phyloP scores from a whole-genome alignment of 768 basidiomycete genomes.

The Tricholomella constricta region DNA sequence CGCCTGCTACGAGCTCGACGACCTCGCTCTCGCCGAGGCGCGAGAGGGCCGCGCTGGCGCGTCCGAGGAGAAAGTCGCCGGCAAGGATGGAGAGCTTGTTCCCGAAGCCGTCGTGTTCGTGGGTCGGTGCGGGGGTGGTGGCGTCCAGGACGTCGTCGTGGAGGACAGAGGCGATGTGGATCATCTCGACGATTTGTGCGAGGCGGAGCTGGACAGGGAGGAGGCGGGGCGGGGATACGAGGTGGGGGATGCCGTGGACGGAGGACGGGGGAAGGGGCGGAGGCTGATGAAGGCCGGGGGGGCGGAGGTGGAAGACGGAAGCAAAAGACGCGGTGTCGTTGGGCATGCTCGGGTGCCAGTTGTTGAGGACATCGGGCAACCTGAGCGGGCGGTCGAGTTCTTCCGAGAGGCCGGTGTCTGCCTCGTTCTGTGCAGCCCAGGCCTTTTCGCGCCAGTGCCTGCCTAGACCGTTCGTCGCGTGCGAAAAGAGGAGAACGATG shows the following conservation, averaged over 20 bases:
- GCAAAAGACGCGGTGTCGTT: slow-evolving; percentile 73
- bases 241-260: slow-evolving; percentile 18
- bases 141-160: slow-evolving; percentile 90
- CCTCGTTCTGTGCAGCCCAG: slow-evolving; percentile 62
- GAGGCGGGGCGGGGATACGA: slow-evolving; percentile 42
- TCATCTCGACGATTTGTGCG: slow-evolving; percentile 97
- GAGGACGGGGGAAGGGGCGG: slow-evolving; percentile 30
- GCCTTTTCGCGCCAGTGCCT: slow-evolving; percentile 58
- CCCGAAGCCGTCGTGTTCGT: slow-evolving; percentile 69
- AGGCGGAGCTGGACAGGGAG: slow-evolving; percentile 91
- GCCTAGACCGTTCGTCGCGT: slow-evolving; percentile 92
- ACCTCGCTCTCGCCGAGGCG: slow-evolving; percentile 87
- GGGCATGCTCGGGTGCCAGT: slow-evolving; percentile 88
- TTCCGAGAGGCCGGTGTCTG: slow-evolving; percentile 49
- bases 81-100: slow-evolving; percentile 94
- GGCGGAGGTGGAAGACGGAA: slow-evolving; percentile 52
- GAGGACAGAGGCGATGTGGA: slow-evolving; percentile 91
- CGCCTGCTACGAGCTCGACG: slow-evolving; percentile 89
- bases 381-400: slow-evolving; percentile 82
- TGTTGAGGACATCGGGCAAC: slow-evolving; percentile 80
- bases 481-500: slow-evolving; percentile 85
- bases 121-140: slow-evolving; percentile 59
- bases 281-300: slow-evolving; percentile 37
- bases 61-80: slow-evolving; percentile 93
- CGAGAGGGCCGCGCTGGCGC: slow-evolving; percentile 85